A percentile compares a stretch with the other conserved stretches of the same genome.
Conservation (phyloP, 495 filamentous ascomycete species). For the Xylaria palmicola region DNA sequence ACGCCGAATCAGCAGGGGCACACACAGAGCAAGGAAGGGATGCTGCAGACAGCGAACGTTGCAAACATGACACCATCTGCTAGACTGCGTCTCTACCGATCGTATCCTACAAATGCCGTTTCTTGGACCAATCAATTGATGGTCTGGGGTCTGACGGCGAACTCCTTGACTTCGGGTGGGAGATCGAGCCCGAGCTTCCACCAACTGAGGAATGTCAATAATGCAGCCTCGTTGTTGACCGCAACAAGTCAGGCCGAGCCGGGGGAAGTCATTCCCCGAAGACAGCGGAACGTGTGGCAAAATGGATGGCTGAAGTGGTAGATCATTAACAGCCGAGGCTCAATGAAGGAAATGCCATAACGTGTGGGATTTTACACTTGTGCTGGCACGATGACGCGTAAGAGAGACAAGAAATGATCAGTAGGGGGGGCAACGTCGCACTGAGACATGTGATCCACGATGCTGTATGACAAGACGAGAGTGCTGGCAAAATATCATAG, state of each 20-base stretch:
- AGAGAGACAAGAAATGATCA: neutral
- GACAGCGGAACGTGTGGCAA: neutral
- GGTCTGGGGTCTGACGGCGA: too few relatives aligned
- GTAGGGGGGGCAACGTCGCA: neutral
- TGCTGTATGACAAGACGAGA: constrained; percentile 12
- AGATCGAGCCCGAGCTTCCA: neutral
- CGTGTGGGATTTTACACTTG: constrained; percentile 14
- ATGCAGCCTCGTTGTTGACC: constrained; percentile 9
- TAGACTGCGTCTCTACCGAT: neutral
- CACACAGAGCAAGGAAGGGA: neutral
- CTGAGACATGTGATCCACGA: constrained; percentile 8
- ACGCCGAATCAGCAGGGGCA: neutral
- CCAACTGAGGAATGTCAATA: constrained; percentile 3
- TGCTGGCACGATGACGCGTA: constrained; percentile 10
- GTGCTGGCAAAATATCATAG: constrained; percentile 10
- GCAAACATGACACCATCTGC: neutral
- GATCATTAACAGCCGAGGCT: neutral
- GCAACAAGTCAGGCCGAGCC: neutral
- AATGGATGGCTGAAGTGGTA: neutral
- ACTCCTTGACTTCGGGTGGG: neutral
- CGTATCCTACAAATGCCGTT: neutral
- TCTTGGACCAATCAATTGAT: neutral
- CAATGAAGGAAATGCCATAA: neutral
- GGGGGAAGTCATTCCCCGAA: neutral
- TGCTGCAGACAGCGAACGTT: neutral